phyloP scores from a whole-genome alignment of 2,329 filamentous ascomycete genomes.

The Calonectria honghensis region DNA sequence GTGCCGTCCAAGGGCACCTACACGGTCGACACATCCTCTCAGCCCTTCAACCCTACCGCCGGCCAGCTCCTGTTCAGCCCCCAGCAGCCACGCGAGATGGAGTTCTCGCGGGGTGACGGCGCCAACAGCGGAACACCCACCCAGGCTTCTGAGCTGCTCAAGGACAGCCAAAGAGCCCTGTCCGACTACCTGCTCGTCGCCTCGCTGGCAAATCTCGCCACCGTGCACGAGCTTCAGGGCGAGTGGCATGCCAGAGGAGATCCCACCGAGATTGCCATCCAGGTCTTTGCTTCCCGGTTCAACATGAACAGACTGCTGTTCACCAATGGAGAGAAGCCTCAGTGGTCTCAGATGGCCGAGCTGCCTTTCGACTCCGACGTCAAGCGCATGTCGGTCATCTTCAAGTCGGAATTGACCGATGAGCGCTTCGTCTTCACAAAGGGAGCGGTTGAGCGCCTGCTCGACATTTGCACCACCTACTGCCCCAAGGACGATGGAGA shows the following conservation, averaged over 20 bases:
- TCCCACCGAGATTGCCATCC: slow-evolving; percentile 82
- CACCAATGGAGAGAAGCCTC: slow-evolving; percentile 67
- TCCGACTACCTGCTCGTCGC: slow-evolving; percentile 77
- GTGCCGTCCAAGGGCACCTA: slow-evolving; percentile 69
- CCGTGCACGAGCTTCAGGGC: slow-evolving; percentile 72
- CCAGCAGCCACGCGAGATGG: slow-evolving; percentile 60
- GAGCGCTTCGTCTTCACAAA: slow-evolving; percentile 75
- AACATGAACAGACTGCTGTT: slow-evolving; percentile 75
- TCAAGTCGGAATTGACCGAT: slow-evolving; percentile 64
- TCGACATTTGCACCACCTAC: slow-evolving; percentile 76
- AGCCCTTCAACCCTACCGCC: slow-evolving; percentile 75
- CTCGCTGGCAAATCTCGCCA: slow-evolving; percentile 79
- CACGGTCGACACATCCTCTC: slow-evolving; percentile 69
- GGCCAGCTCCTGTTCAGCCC: slow-evolving; percentile 66
- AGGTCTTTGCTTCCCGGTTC: slow-evolving; percentile 83
- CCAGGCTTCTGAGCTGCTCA: neutral
- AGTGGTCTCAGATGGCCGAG: slow-evolving; percentile 78
- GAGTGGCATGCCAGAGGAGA: slow-evolving; percentile 80
- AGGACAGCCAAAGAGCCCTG: slow-evolving; percentile 57
- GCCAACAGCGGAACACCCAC: neutral
- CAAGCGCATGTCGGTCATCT: slow-evolving; percentile 86
- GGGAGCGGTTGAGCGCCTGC: slow-evolving; percentile 81
- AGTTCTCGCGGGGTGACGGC: slow-evolving; percentile 51
- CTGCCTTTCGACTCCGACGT: slow-evolving; percentile 85
- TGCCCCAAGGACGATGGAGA: slow-evolving; percentile 65